Conservation (phyloP, 1,284 basidiomycete species). For the Puccinia triticina region DNA sequence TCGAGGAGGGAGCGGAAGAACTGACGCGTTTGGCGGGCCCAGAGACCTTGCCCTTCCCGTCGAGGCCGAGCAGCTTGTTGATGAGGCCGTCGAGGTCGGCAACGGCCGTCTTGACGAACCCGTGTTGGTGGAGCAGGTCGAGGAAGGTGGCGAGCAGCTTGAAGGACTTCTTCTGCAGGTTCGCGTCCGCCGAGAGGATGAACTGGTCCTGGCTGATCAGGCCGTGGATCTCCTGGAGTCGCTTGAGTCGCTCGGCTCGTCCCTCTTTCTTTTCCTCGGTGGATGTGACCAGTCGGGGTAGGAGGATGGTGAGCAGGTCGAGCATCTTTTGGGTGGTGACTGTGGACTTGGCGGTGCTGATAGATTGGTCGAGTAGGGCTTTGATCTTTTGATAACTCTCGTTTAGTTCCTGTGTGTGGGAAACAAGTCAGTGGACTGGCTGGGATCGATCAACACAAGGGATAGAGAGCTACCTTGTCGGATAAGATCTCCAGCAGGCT, state of each 20-base stretch:
- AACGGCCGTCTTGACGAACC: background rate
- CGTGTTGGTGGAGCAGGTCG: conserved; percentile 5
- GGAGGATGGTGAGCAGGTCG: conserved; percentile 9
- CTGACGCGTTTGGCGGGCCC: conserved; percentile 24
- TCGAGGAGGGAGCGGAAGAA: background rate
- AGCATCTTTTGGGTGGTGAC: conserved; percentile 34
- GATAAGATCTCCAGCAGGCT: conserved; percentile 24
- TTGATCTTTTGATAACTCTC: conserved; percentile 39
- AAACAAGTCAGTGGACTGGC: background rate
- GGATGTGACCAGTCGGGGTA: conserved; percentile 3
- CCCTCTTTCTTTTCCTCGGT: background rate
- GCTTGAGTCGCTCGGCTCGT: background rate
- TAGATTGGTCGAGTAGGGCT: conserved; percentile 21
- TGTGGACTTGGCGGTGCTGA: conserved; percentile 1
- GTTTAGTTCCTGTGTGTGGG: conserved; percentile 5
- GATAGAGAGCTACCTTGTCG: background rate
- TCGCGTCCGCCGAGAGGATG: background rate
- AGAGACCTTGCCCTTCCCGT: background rate
- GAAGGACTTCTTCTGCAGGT: conserved; percentile 26
- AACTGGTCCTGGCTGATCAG: conserved; percentile 12
- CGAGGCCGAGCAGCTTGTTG: background rate
- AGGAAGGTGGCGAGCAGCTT: conserved; percentile 32
- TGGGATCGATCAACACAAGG: no score
- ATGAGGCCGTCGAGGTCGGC: conserved; percentile 20
- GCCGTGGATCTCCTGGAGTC: conserved; percentile 21